Percentiles rank a stretch among this genome's conserved stretches.
These are phyloP conservation scores for Halophytophthora batemanensis DNA, from an alignment of 352 stramenopile species.

Conservation along the genomic window DNA sequence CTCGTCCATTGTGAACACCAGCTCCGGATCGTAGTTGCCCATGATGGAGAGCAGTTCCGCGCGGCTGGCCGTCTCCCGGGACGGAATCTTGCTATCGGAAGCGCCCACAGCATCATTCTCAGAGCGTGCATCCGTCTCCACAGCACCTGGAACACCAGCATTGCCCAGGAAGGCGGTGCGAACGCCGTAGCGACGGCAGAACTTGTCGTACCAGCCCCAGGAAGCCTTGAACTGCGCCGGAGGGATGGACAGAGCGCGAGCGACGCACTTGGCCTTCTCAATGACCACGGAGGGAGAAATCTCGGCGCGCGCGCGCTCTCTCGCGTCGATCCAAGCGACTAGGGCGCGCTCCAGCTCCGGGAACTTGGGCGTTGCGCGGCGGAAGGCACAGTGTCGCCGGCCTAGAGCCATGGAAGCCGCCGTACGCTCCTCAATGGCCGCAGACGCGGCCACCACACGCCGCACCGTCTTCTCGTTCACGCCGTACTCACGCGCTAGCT, in stretches of 20 bases:
- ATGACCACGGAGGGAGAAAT: constrained; percentile 30
- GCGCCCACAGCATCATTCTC: neutral
- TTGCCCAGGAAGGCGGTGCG: constrained; percentile 10
- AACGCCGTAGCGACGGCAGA: constrained; percentile 29
- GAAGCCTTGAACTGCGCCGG: constrained; percentile 28
- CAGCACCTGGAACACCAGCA: neutral
- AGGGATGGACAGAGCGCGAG: constrained; percentile 13
- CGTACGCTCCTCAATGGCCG: constrained; percentile 16
- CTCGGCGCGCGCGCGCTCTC: constrained; percentile 8
- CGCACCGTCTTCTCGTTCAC: constrained; percentile 32
- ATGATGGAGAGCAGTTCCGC: constrained; percentile 21
- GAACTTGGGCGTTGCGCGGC: constrained; percentile 16
- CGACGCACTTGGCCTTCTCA: constrained; percentile 26
- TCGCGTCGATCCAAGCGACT: constrained; percentile 21
- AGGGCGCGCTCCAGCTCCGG: constrained; percentile 24
- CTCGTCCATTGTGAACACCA: constrained; percentile 30
- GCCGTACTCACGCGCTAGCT: constrained; percentile 20
- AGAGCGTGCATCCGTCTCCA: neutral
- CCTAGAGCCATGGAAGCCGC: constrained; percentile 6
- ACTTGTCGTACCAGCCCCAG: constrained; percentile 42
- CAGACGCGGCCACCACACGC: constrained; percentile 12
- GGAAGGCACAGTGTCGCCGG: constrained; percentile 6
- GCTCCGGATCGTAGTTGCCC: constrained; percentile 23
- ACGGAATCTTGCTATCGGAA: neutral
- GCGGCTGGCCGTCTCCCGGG: constrained; percentile 9